Percentiles rank a stretch among this genome's conserved stretches.
These are phyloP conservation scores for Nematocida major DNA, from an alignment of 371 early-diverging fungal species.

Conservation along the genomic window DNA sequence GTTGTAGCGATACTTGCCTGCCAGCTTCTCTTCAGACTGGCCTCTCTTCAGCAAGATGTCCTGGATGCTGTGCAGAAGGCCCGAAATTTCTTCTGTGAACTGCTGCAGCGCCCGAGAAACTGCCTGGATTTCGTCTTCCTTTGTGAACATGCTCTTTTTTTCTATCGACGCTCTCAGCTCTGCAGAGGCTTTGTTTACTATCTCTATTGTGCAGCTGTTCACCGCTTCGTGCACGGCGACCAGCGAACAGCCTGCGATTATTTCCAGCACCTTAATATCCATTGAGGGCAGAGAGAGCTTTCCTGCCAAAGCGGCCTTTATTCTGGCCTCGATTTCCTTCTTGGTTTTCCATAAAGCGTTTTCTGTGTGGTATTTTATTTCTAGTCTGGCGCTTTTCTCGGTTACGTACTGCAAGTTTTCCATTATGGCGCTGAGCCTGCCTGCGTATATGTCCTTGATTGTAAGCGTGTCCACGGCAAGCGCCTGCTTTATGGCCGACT, in stretches of 20 bases:
- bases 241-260: conserved; percentile 3
- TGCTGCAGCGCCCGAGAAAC: background rate
- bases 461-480: conserved; percentile 26
- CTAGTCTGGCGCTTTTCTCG: background rate
- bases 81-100: background rate
- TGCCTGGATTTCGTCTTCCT: conserved; percentile 8
- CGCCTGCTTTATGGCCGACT: conserved; percentile 15
- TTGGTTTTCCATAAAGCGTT: conserved; percentile 7
- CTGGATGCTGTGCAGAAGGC: background rate
- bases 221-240: background rate
- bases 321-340: conserved; percentile 20
- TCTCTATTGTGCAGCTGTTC: background rate
- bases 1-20: background rate
- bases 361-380: conserved; percentile 31
- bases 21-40: background rate
- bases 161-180: background rate
- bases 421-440: conserved; percentile 12
- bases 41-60: background rate
- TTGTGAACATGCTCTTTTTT: background rate
- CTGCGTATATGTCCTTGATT: conserved; percentile 21
- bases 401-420: conserved; percentile 22
- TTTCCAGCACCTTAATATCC: background rate
- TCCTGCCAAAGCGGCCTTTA: background rate
- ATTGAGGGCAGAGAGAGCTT: background rate
- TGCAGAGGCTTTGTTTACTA: conserved; percentile 7